Evolutionary conservation across 2,329 filamentous ascomycete species (phyloP), one percentile per base, ranked within the genome.

Genomic region (Aureobasidium sp.): DNA sequence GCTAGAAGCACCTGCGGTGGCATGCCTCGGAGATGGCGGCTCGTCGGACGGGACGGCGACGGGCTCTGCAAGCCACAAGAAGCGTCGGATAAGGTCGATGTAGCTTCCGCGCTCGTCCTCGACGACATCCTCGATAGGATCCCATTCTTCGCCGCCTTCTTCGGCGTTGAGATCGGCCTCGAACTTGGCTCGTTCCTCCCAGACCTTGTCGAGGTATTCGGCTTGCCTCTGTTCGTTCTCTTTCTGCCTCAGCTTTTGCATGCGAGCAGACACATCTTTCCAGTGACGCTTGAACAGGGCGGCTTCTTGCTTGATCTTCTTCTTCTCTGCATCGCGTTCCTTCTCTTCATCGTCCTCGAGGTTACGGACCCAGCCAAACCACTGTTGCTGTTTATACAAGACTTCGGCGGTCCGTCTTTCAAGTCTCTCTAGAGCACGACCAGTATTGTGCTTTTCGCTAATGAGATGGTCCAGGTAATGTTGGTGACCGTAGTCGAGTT

Each of bases 31-130:
- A 20, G 55, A 39, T n/a, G 42, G 8, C 27, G 42, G 55, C 17
- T 51, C 57, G 11, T 60, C 36, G 4, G 45, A 31, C 5, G 44
- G 17, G 4, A 8, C 36, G 34, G 57, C 41, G 25, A 49, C 15
- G 36, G 83, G 82, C 25, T 84, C 81, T 49, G 84, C 81, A 51
- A 77, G 69, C 77, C 78, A 79, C 42, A 80, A 66, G 63, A 80
- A 78, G 60, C 76, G 75, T 55, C 73, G 76, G 64, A 79, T 77
- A 17, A 79, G 70, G 63, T 77, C 75, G 36, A 79, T 69, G 61
- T 77, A 81, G 63, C 70, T 75, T 25, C 70, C 74, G 14, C 76
- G 72, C 55, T 79, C 77, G 42, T 79, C 76, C 63, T 79, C 75
- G 44, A 78, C 64, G 2, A 78, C 71, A 65, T 80, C 77, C 39